Base-by-base conservation (phyloP, 208 protist genomes). In the Trypanosomatidae sp. region DNA sequence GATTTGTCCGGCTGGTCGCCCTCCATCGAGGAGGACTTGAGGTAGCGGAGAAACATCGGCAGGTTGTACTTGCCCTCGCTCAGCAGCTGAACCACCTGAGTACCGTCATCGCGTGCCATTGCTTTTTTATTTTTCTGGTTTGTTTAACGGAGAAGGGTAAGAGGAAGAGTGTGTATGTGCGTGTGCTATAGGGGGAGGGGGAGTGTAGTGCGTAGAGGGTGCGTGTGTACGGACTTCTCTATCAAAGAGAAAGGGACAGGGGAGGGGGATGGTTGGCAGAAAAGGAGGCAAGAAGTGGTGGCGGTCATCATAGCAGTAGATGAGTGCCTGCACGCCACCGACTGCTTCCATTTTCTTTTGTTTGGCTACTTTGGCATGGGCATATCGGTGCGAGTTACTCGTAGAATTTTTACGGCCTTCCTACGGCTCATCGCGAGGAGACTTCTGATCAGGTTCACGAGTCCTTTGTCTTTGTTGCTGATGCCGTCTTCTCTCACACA, bases 61-160 rank as follows among this genome's bases (percentile, higher is more conserved):
- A 96, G 75, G 71, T 96, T 91, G 78, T 96, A 96, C 75, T 77
- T 89, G 66, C 91, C 91, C 77, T 93, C 80, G 55, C 81, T 86
- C 68, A 96, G 79, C 62, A 90, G 80, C 88, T 96, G 87, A 19
- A 83, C 84, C 49, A 94, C 82, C 66, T 93, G 88, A 33, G 83
- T 91, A 36, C 78, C 83, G 68, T 92, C 77, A 66, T 91, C 90
- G 39, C 79, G 75, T 41, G 76, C 74, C 86, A 80, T 80, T 43
- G 56, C 56, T 50, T 44, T 43, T 33, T 13, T 73, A 13, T 7
- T 49, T 44, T 12, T 33, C 25, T 2, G 22, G 60, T 33, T 62
- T 12, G 19, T 46, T 71, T 41, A 25, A 28, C 22, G 49, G 36
- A 33, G n/a, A 41, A 43, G 28, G 30, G 22, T 12, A 25, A 33